Evolutionary conservation across 345 rosid genomes (phyloP).

Genomic region (Rhodamnia rubescens): DNA sequence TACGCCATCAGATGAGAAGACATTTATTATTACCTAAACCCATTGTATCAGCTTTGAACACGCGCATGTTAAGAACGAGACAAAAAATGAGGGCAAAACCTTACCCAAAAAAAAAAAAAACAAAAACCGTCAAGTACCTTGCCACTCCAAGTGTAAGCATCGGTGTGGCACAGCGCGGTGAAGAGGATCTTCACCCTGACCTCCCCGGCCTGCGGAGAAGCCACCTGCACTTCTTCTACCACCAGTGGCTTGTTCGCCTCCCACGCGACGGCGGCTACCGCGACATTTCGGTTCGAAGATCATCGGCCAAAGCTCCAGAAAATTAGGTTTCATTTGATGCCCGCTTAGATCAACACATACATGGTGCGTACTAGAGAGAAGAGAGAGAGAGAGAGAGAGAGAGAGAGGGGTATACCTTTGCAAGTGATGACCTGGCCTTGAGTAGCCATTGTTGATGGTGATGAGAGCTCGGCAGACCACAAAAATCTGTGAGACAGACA

Average conservation of each 20-base stretch:
- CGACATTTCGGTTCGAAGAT: background rate
- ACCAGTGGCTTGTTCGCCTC: slow-evolving; percentile 86
- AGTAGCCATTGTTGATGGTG: slow-evolving; percentile 20
- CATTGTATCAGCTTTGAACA: too few relatives aligned
- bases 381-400: too few relatives aligned
- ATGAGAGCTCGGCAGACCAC: too few relatives aligned
- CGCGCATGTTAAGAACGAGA: too few relatives aligned
- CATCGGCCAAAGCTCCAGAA: background rate
- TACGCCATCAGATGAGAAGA: too few relatives aligned
- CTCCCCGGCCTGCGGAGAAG: slow-evolving; percentile 96
- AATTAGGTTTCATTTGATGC: background rate
- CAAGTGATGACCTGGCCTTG: slow-evolving; percentile 85
- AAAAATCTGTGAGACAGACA: background rate
- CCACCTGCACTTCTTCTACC: slow-evolving; percentile 86
- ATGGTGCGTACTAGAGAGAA: background rate
- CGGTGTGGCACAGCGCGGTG: slow-evolving; percentile 96
- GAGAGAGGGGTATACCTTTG: slow-evolving; percentile 43
- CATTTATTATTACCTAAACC: too few relatives aligned
- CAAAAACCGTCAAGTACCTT: slow-evolving; percentile 32
- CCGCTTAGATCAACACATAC: background rate
- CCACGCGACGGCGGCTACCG: slow-evolving; percentile 89
- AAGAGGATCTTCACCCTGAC: slow-evolving; percentile 81
- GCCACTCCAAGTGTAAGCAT: slow-evolving; percentile 98
- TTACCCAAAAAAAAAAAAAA: too few relatives aligned
- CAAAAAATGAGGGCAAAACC: too few relatives aligned